phyloP scores from a whole-genome alignment of 768 basidiomycete genomes.

The Serendipita sp. region DNA sequence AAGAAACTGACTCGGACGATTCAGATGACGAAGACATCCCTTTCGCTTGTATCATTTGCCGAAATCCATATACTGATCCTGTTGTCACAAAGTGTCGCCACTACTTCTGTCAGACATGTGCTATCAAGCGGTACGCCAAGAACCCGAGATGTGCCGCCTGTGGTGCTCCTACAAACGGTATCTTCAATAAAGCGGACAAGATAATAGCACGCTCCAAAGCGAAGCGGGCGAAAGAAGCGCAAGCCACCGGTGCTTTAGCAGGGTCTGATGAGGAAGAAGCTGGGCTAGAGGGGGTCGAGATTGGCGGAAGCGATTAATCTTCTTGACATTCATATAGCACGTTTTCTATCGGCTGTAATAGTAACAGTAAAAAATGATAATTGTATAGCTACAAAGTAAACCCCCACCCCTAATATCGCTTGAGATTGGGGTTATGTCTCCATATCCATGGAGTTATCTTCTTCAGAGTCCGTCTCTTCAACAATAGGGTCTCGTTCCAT shows the following conservation, averaged over 20 bases:
- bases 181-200: slow-evolving; percentile 93
- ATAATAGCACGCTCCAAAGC: slow-evolving; percentile 70
- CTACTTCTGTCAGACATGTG: slow-evolving; percentile 90
- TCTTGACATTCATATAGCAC: background rate
- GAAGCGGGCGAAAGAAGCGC: slow-evolving; percentile 30
- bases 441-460: background rate
- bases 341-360: background rate
- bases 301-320: slow-evolving; percentile 22
- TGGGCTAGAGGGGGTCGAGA: slow-evolving; percentile 20
- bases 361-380: background rate
- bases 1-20: slow-evolving; percentile 39
- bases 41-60: slow-evolving; percentile 96
- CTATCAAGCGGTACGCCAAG: slow-evolving; percentile 85
- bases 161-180: slow-evolving; percentile 81
- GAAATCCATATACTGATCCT: slow-evolving; percentile 87
- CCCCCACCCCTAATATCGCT: background rate
- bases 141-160: slow-evolving; percentile 95
- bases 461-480: background rate
- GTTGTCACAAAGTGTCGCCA: slow-evolving; percentile 93
- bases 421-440: background rate
- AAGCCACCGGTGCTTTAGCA: slow-evolving; percentile 29
- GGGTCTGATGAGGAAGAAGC: slow-evolving; percentile 18
- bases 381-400: background rate
- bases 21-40: slow-evolving; percentile 79
- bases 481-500: background rate